A percentile compares a stretch with the other conserved stretches of the same genome.
Evolutionary conservation across 2,329 filamentous ascomycete species (phyloP).

Genomic region (Truncatella angustata): DNA sequence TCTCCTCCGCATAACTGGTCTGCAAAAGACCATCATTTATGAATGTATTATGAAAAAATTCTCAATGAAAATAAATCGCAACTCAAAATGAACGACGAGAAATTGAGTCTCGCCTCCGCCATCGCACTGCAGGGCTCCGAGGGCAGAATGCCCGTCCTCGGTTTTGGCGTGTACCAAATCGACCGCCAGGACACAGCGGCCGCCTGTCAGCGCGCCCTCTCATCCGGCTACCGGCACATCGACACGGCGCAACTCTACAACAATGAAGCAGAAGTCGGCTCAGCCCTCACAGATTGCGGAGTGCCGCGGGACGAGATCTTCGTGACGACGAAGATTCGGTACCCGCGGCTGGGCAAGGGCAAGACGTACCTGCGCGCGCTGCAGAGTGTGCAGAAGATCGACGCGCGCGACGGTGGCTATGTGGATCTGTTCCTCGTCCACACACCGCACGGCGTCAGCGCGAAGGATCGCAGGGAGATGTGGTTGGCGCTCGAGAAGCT

Average conservation of each 20-base stretch:
- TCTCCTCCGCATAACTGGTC: too few relatives aligned
- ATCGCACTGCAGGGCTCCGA: not conserved
- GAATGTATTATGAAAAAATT: too few relatives aligned
- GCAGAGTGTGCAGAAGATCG: slow-evolving; percentile 56
- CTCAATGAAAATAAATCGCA: not conserved
- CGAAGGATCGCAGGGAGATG: slow-evolving; percentile 53
- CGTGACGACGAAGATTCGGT: slow-evolving; percentile 61
- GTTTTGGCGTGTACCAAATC: slow-evolving; percentile 8
- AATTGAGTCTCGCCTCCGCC: not conserved
- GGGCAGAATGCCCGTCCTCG: not conserved
- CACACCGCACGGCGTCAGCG: slow-evolving; percentile 51
- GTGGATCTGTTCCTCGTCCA: slow-evolving; percentile 51
- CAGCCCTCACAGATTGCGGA: slow-evolving; percentile 51
- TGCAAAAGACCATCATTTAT: too few relatives aligned
- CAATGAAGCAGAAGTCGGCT: slow-evolving; percentile 61
- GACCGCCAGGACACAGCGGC: not conserved
- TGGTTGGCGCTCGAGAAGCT: slow-evolving; percentile 67
- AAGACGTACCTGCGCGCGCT: slow-evolving; percentile 56
- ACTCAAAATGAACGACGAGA: not conserved
- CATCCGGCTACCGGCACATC: slow-evolving; percentile 53
- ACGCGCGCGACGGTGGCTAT: not conserved
- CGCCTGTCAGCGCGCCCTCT: slow-evolving; percentile 43
- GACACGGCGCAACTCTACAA: slow-evolving; percentile 63
- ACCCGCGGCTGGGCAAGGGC: slow-evolving; percentile 33
- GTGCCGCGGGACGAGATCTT: slow-evolving; percentile 55